phyloP scores from a whole-genome alignment of 164 flowering plant species.

The Saururus chinensis region DNA sequence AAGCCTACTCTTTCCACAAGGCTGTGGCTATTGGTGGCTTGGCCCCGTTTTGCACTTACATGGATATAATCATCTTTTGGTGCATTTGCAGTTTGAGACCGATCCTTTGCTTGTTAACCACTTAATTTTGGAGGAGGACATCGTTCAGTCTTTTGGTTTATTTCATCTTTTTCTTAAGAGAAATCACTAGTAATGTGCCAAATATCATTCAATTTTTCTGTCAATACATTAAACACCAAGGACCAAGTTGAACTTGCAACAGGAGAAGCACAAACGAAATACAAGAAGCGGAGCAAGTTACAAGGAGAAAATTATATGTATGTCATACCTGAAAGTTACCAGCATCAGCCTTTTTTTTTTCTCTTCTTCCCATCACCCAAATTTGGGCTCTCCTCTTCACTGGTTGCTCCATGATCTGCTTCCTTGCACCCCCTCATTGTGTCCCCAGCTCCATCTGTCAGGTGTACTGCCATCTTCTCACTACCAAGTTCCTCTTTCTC shows the following conservation, averaged over 20 bases:
- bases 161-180: conserved; percentile 38
- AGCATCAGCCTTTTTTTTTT: conserved; percentile 36
- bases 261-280: background rate
- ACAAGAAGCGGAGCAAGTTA: background rate
- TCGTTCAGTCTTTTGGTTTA: conserved; percentile 37
- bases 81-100: conserved; percentile 41
- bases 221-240: conserved; percentile 23
- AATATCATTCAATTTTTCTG: too few relatives aligned
- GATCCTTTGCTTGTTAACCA: conserved; percentile 50
- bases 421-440: conserved; percentile 5
- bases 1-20: conserved; percentile 84
- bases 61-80: conserved; percentile 72
- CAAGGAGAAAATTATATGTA: background rate
- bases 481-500: conserved; percentile 21
- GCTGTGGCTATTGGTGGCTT: conserved; percentile 97
- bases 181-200: conserved; percentile 25
- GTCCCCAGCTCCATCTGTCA: conserved; percentile 4
- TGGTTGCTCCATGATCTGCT: conserved; percentile 14
- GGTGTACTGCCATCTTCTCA: conserved; percentile 15
- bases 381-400: conserved; percentile 22
- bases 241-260: conserved; percentile 4
- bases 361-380: conserved; percentile 53
- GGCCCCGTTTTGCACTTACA: conserved; percentile 90
- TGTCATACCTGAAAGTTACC: conserved; percentile 33
- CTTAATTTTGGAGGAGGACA: conserved; percentile 29